Evolutionary conservation across 352 stramenopile genomes (phyloP).

Genomic region (Halophytophthora batemanensis): DNA sequence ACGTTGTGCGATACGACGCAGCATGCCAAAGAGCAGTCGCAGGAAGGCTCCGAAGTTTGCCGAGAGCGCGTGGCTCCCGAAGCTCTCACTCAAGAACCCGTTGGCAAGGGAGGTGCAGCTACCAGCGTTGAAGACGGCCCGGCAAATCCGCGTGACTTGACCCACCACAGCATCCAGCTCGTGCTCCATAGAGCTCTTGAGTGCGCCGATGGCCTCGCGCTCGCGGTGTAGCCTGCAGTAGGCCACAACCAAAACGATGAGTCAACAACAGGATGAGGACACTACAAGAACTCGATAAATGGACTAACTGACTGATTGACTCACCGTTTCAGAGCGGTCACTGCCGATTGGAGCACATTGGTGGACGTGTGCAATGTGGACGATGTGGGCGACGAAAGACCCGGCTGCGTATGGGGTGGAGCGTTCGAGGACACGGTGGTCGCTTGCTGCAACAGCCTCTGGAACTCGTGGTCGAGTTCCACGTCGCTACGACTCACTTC

Average conservation of each 20-base stretch:
- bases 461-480: slow-evolving; percentile 57
- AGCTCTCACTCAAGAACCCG: slow-evolving; percentile 69
- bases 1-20: slow-evolving; percentile 62
- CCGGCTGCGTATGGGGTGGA: background rate
- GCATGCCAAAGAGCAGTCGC: slow-evolving; percentile 58
- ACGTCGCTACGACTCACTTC: slow-evolving; percentile 56
- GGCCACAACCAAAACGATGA: slow-evolving; percentile 4
- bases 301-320: background rate
- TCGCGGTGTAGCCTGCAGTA: slow-evolving; percentile 60
- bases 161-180: slow-evolving; percentile 60
- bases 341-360: slow-evolving; percentile 53
- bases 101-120: slow-evolving; percentile 79
- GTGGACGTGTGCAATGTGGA: background rate
- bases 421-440: slow-evolving; percentile 7
- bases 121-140: slow-evolving; percentile 67
- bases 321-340: slow-evolving; percentile 70
- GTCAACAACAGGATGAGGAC: background rate
- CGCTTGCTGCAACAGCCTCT: slow-evolving; percentile 44
- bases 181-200: slow-evolving; percentile 67
- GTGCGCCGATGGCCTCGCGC: slow-evolving; percentile 68
- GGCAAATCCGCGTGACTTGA: slow-evolving; percentile 67
- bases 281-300: background rate
- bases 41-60: slow-evolving; percentile 69
- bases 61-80: slow-evolving; percentile 63
- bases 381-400: too few species aligned